Evolutionary conservation across 495 filamentous ascomycete species (phyloP).

Genomic region (Staphylotrichum longicolle): DNA sequence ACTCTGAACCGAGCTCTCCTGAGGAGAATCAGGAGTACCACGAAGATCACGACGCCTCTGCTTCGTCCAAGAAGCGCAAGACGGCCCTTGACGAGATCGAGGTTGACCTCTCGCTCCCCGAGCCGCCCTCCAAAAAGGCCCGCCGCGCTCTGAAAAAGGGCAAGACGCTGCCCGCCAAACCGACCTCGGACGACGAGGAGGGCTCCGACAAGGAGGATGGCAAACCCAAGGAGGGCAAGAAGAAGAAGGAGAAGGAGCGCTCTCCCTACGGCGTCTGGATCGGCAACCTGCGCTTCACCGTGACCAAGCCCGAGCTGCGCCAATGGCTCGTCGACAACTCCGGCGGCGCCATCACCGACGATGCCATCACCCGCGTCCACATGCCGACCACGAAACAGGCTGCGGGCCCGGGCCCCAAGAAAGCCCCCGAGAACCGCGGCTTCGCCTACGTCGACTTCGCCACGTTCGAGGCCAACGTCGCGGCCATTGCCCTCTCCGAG

Average conservation of each 20-base stretch:
- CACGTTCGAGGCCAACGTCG: slow-evolving; percentile 59
- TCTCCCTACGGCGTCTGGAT: slow-evolving; percentile 90
- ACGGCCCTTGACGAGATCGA: slow-evolving; percentile 73
- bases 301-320: slow-evolving; percentile 67
- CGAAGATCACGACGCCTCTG: neutral
- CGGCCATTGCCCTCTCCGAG: slow-evolving; percentile 77
- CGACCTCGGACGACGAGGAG: slow-evolving; percentile 44
- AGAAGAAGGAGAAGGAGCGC: slow-evolving; percentile 58
- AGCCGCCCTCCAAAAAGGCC: slow-evolving; percentile 91
- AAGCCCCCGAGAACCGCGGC: slow-evolving; percentile 61
- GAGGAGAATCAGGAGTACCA: slow-evolving; percentile 5
- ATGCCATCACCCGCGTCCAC: slow-evolving; percentile 77
- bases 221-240: slow-evolving; percentile 29
- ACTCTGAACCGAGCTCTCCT: slow-evolving; percentile 14
- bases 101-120: slow-evolving; percentile 81
- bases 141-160: slow-evolving; percentile 77
- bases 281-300: slow-evolving; percentile 83
- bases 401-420: slow-evolving; percentile 29
- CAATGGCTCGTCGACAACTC: slow-evolving; percentile 70
- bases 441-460: slow-evolving; percentile 96
- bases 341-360: slow-evolving; percentile 60
- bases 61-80: slow-evolving; percentile 64
- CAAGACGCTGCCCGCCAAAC: slow-evolving; percentile 49
- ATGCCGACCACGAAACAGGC: slow-evolving; percentile 57
- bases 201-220: slow-evolving; percentile 2